Base-by-base conservation (phyloP, 2,329 filamentous ascomycete genomes). In the Penicillium freii region DNA sequence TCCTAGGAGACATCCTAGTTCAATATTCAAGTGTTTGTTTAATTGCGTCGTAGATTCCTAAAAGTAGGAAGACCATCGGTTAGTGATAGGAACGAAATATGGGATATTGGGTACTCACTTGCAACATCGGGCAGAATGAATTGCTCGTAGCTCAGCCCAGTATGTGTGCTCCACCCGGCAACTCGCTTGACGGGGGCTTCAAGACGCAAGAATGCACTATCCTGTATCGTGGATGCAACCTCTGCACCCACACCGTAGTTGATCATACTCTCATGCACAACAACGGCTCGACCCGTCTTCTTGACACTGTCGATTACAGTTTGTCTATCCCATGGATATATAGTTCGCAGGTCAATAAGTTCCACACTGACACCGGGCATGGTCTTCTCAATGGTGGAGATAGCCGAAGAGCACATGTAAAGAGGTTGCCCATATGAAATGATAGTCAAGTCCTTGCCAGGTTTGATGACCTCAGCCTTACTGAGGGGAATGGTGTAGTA, bases 261-360 rank as follows among this genome's bases (percentile, higher is more conserved):
- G 62, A 92, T 82, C 89, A 94, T 95, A 56, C 91, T 87, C 76
- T 97, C 92, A 71, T 97, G 92, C 7, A 97, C 92, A 1, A 97
- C 88, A 54, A 97, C 83, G 39, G 89, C 91, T 58, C 91, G 79
- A 0, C 92, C 92, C 0, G 92, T 96, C 80, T 94, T 96, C 66
- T 84, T 85, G 15, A 96, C 92, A 62, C 92, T 96, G 52, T 87
- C 79, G 58, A 96, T 80, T 1, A 97, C 84, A 0, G 89, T 89
- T 70, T 88, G 81, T 68, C 90, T 85, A 72, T 97, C 92, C 92
- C 92, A 97, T 0, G 92, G 92, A 69, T 95, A 96, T 51, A 97
- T 82, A 0, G 92, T 95, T 56, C 92, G 82, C 56, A 97, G 77
- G 71, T 97, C 92, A 59, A 97, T 91, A 56, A 97, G 79, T 79